Percentiles rank a stretch among this genome's conserved stretches.
These are phyloP conservation scores for Hericium coralloides DNA, from an alignment of 768 basidiomycete genomes.

Conservation along the genomic window DNA sequence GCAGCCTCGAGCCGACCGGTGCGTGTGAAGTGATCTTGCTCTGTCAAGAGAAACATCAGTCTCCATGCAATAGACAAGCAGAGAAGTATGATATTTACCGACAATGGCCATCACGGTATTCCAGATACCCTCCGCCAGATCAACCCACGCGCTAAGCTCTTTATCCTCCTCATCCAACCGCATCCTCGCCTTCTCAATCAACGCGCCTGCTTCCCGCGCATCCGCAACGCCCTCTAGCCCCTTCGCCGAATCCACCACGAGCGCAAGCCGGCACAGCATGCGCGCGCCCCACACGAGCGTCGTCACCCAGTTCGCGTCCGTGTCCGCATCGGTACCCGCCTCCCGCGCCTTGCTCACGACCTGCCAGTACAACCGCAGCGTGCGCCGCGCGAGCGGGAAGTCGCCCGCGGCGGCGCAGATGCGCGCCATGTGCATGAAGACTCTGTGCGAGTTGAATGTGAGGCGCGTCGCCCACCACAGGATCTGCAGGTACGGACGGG, in stretches of 20 bases:
- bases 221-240: slow-evolving; percentile 38
- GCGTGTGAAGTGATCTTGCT: slow-evolving; percentile 56
- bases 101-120: slow-evolving; percentile 58
- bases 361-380: slow-evolving; percentile 73
- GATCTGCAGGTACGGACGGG: slow-evolving; percentile 35
- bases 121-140: slow-evolving; percentile 68
- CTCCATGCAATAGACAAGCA: no score
- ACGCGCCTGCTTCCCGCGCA: slow-evolving; percentile 48
- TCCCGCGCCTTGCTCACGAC: slow-evolving; percentile 79
- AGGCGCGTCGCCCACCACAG: slow-evolving; percentile 92
- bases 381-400: slow-evolving; percentile 56
- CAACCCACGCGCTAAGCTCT: slow-evolving; percentile 48
- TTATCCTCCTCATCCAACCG: slow-evolving; percentile 41
- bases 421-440: slow-evolving; percentile 80
- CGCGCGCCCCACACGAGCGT: slow-evolving; percentile 70
- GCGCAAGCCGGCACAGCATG: slow-evolving; percentile 57
- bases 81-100: no score
- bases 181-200: slow-evolving; percentile 52
- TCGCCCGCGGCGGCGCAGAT: slow-evolving; percentile 58
- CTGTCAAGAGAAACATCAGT: slow-evolving; percentile 27
- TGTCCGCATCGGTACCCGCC: slow-evolving; percentile 51
- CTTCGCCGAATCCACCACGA: slow-evolving; percentile 11
- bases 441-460: slow-evolving; percentile 85
- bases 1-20: slow-evolving; percentile 49
- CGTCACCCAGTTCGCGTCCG: slow-evolving; percentile 64